These are phyloP conservation scores for Fraxinus americana DNA, from an alignment of 257 asterid genomes.

Conservation along the genomic window DNA sequence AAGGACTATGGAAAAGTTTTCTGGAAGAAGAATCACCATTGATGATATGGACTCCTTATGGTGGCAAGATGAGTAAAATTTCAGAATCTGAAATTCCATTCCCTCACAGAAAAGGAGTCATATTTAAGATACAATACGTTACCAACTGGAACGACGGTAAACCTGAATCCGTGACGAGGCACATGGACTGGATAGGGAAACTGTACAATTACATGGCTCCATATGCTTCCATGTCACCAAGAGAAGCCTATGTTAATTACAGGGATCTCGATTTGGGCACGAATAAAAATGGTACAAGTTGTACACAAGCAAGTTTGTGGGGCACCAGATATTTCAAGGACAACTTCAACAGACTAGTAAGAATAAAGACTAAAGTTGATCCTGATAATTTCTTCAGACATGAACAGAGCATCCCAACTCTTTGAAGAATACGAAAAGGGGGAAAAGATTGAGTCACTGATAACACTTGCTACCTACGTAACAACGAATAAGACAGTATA, in stretches of 20 bases:
- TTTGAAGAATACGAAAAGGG: slow-evolving; percentile 14
- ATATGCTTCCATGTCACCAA: slow-evolving; percentile 56
- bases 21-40: slow-evolving; percentile 30
- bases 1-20: slow-evolving; percentile 50
- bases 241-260: slow-evolving; percentile 68
- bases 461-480: neutral
- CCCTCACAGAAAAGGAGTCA: slow-evolving; percentile 58
- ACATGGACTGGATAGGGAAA: slow-evolving; percentile 55
- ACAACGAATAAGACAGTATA: too few species aligned
- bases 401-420: slow-evolving; percentile 40
- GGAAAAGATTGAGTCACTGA: slow-evolving; percentile 34
- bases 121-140: slow-evolving; percentile 48
- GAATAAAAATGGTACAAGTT: slow-evolving; percentile 41
- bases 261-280: slow-evolving; percentile 65
- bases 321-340: slow-evolving; percentile 53
- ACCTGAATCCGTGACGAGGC: slow-evolving; percentile 41
- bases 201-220: slow-evolving; percentile 56
- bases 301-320: slow-evolving; percentile 52
- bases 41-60: slow-evolving; percentile 60
- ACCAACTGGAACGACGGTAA: slow-evolving; percentile 51
- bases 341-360: slow-evolving; percentile 50
- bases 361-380: slow-evolving; percentile 58
- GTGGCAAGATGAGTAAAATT: slow-evolving; percentile 65
- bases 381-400: slow-evolving; percentile 58
- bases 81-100: slow-evolving; percentile 59